A percentile compares a stretch with the other conserved stretches of the same genome.
These are phyloP conservation scores for Sistotremastrum niveocremeum DNA, from an alignment of 768 basidiomycete species.

Conservation along the genomic window DNA sequence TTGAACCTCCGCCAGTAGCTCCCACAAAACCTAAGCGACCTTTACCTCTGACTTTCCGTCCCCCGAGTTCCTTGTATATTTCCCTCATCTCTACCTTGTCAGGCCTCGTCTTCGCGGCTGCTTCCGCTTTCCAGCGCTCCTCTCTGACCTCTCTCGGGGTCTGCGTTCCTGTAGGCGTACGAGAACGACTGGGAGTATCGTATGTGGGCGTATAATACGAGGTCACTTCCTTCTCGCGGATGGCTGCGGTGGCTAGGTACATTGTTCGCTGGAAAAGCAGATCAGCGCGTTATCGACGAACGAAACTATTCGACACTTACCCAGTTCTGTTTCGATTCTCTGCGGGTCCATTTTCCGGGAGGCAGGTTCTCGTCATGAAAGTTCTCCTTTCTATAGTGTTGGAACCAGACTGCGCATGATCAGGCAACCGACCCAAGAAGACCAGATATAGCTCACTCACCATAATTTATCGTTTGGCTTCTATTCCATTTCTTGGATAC, in stretches of 20 bases:
- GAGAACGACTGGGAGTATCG: constrained; percentile 15
- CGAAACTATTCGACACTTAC: constrained; percentile 21
- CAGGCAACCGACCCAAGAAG: not conserved
- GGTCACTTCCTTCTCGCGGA: constrained; percentile 18
- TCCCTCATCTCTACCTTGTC: constrained; percentile 79
- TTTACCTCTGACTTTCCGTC: constrained; percentile 68
- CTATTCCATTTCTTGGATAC: constrained; percentile 81
- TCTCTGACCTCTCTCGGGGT: constrained; percentile 71
- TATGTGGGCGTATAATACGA: constrained; percentile 24
- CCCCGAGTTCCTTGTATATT: constrained; percentile 83
- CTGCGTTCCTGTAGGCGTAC: constrained; percentile 35
- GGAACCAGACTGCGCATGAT: constrained; percentile 70
- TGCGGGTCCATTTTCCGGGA: constrained; percentile 80
- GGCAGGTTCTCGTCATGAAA: constrained; percentile 72
- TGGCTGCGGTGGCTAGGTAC: constrained; percentile 26
- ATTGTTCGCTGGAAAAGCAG: constrained; percentile 34
- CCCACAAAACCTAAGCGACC: constrained; percentile 43
- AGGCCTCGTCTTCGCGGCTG: constrained; percentile 33
- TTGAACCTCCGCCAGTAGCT: constrained; percentile 32
- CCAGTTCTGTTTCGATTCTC: constrained; percentile 93
- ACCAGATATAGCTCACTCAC: constrained; percentile 25
- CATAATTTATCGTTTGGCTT: constrained; percentile 86
- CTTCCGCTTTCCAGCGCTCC: constrained; percentile 54
- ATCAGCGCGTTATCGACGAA: constrained; percentile 1
- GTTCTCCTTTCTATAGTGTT: constrained; percentile 76